Evolutionary conservation across 2,329 filamentous ascomycete genomes (phyloP).

Genomic region (Calonectria pteridis): DNA sequence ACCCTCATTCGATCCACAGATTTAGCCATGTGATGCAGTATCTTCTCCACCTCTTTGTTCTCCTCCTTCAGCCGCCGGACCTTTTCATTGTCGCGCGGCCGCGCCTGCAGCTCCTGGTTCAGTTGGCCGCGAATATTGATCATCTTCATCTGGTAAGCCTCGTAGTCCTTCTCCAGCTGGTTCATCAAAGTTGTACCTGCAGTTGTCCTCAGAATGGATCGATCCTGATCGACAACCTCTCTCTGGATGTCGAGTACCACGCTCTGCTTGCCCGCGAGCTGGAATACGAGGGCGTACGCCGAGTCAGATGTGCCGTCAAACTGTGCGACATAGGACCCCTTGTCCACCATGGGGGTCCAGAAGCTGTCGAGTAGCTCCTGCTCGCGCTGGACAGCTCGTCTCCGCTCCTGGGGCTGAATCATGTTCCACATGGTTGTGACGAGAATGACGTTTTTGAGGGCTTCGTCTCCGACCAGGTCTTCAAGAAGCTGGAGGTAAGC

Average conservation of each 20-base stretch:
- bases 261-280: conserved; percentile 18
- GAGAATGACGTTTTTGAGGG: conserved; percentile 13
- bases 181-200: conserved; percentile 1
- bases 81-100: neutral
- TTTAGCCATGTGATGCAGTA: neutral
- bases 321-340: conserved; percentile 16
- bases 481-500: conserved; percentile 1
- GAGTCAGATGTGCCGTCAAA: conserved; percentile 20
- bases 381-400: conserved; percentile 1
- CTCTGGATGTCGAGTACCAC: conserved; percentile 17
- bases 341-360: conserved; percentile 24
- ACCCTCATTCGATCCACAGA: conserved; percentile 12
- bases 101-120: neutral
- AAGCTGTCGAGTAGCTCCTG: conserved; percentile 18
- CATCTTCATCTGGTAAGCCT: neutral
- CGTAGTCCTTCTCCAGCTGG: neutral
- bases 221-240: conserved; percentile 3
- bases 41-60: neutral
- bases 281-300: conserved; percentile 11
- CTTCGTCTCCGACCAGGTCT: conserved; percentile 11
- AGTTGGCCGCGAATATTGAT: neutral
- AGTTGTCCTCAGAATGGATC: neutral
- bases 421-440: conserved; percentile 24
- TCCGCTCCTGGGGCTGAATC: neutral
- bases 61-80: neutral